Conservation (phyloP, 306 rosid genomes). For the Quercus aquifolioides region DNA sequence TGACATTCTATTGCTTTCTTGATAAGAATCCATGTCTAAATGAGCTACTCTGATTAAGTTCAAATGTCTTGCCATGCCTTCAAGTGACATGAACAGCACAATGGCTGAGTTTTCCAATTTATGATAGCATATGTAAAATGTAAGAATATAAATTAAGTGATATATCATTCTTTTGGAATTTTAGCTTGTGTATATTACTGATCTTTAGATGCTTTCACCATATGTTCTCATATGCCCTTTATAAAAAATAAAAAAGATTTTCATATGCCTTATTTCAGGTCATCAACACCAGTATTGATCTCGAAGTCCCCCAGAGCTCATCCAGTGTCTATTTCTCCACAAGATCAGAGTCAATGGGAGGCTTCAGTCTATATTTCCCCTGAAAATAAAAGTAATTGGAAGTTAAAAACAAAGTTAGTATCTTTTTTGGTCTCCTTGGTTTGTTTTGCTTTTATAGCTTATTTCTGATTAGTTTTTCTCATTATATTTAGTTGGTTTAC, state of each 20-base stretch:
- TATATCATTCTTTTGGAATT: conserved; percentile 1
- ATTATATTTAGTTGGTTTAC: not conserved
- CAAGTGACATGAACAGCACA: not conserved
- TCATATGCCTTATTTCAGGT: conserved; percentile 47
- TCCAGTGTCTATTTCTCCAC: conserved; percentile 42
- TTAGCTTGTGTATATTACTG: conserved; percentile 6
- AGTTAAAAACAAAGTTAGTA: conserved; percentile 74
- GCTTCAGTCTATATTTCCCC: conserved; percentile 44
- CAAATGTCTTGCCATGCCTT: not conserved
- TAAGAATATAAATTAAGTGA: not conserved
- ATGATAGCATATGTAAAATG: conserved; percentile 14
- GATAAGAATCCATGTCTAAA: not conserved
- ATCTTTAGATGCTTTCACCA: not conserved
- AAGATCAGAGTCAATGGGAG: conserved; percentile 45
- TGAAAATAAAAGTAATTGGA: conserved; percentile 50
- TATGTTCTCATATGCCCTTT: conserved; percentile 5
- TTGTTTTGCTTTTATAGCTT: conserved; percentile 1
- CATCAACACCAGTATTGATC: conserved; percentile 38
- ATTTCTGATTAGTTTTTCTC: conserved; percentile 8
- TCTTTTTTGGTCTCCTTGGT: conserved; percentile 27
- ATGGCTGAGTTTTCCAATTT: not conserved
- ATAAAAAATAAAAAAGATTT: not conserved
- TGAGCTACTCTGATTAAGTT: not conserved
- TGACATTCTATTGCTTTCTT: not conserved
- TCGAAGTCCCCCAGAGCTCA: conserved; percentile 46